Evolutionary conservation across 257 asterid genomes (phyloP), one percentile per base, ranked within the genome.

Genomic region (Leonotis leonurus): DNA sequence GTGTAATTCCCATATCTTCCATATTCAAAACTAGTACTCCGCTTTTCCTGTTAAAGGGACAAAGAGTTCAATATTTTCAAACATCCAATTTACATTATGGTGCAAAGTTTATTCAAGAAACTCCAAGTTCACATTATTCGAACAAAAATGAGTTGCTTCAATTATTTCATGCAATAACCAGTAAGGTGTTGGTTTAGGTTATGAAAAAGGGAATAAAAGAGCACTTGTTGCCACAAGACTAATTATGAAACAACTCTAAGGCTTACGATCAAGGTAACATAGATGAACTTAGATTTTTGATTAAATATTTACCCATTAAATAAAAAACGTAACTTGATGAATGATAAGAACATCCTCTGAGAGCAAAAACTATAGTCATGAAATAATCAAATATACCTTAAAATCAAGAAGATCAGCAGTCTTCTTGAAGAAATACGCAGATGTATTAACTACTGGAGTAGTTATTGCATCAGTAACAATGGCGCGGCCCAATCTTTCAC

Each of bases 1-100:
- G 97, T 90, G 59, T 85, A 85, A 71, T 90, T 90, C 59, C 97
- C 97, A 71, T 90, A 90, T 5, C 97, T 85, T 29, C 97, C 97
- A 59, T 90, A 90, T 70, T 90, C 97, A 58, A 87, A 90, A 76
- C 97, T 90, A 59, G 69, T 56, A 62, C 75, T 60, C 37, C 95
- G 76, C 74, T 90, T 90, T 78, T 90, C 97, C 97, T 90, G 82
- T 73, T 59, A 65, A 29, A 11, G 62, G 8, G 73, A 70, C 71
- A 51, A 59, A 11, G 11, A 71, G 29, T 29, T 33, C 17, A 12
- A 54, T 29, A 56, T 37, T 43, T 45, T 50, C 6, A 26, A 49
- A 36, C 35, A 64, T 36, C 56, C 54, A 35, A 8, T 48, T 53
- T 50, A 16, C 25, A 41, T 32, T 54, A 43, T 54, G 50, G 36